Evolutionary conservation across 1,284 basidiomycete genomes (phyloP), one percentile per base, ranked within the genome.

Genomic region (Somion occarium): DNA sequence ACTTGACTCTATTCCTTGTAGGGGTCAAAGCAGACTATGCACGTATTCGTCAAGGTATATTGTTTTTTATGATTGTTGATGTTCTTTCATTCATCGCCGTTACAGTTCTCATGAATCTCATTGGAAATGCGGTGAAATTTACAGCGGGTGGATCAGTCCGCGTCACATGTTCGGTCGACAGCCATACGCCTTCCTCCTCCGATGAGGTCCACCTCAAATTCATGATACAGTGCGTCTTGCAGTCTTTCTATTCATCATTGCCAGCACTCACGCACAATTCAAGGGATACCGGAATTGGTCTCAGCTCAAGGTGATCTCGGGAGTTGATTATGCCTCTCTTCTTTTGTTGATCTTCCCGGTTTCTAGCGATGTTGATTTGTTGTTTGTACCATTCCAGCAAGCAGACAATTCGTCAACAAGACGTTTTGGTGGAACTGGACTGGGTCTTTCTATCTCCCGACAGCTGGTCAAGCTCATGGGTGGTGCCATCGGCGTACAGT

Each of bases 91-190:
- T n/a, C n/a, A n/a, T n/a, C n/a, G n/a, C n/a, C n/a, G n/a, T n/a
- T 49, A 5, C 52, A 82, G 83, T 86, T 13, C 67, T 86, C 26
- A 85, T 85, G 83, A 88, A 88, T 60, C 66, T 88, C 39, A 83
- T 88, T 51, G 83, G 83, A 7, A 88, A 88, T 60, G 83, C 83
- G 9, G 81, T 88, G 50, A 88, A 88, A 58, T 86, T 88, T 63
- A 86, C 83, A 1, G 73, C 75, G 1, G 67, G 64, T 30, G 85
- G 85, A 3, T 81, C 73, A 46, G 82, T 88, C 26, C 73, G 76
- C 27, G 82, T 85, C 19, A 73, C 71, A 2, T 85, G 82, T 58
- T 78, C 75, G 12, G 64, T 80, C 13, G 82, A 82, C 52, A 58
- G 48, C n/a, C 66, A 61, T n/a, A 58, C 59, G 15, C 59, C 66